These are phyloP conservation scores for Ophiostoma ulmi DNA, from an alignment of 2,329 filamentous ascomycete species.

Conservation along the genomic window DNA sequence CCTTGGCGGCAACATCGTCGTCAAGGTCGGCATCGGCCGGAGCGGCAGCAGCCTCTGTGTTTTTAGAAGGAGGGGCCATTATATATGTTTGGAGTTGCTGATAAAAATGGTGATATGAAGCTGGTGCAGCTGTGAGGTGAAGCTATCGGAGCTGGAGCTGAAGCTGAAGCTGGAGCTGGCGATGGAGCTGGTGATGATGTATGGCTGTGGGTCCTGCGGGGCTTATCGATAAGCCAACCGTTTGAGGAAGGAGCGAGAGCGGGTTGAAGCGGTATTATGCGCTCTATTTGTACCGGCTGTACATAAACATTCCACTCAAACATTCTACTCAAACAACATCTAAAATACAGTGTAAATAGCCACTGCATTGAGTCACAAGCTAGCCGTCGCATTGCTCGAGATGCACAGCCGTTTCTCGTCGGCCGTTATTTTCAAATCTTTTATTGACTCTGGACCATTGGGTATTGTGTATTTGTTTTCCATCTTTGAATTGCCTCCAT, in stretches of 20 bases:
- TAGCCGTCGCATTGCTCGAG: background rate
- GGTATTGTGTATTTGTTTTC: background rate
- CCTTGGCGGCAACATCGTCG: constrained; percentile 48
- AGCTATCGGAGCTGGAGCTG: background rate
- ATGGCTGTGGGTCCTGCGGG: constrained; percentile 10
- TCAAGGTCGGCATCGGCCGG: constrained; percentile 6
- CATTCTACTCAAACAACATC: too few relatives aligned
- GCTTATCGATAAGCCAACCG: constrained; percentile 9
- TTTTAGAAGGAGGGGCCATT: constrained; percentile 15
- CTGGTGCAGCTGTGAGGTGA: background rate
- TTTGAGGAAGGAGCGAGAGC: background rate
- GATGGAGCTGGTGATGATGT: background rate
- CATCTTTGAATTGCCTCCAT: background rate
- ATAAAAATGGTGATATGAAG: background rate
- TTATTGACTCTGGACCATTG: background rate
- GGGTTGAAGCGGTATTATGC: background rate
- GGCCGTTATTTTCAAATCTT: background rate
- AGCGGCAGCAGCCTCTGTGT: background rate
- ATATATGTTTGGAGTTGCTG: background rate
- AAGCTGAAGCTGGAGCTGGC: too few relatives aligned
- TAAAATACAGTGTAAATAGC: background rate
- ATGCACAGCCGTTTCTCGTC: background rate
- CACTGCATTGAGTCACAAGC: background rate
- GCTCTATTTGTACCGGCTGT: background rate
- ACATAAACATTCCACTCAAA: too few relatives aligned